Evolutionary conservation across 2,329 filamentous ascomycete genomes (phyloP), one percentile per base, ranked within the genome.

Genomic region (Bisporella sp.): DNA sequence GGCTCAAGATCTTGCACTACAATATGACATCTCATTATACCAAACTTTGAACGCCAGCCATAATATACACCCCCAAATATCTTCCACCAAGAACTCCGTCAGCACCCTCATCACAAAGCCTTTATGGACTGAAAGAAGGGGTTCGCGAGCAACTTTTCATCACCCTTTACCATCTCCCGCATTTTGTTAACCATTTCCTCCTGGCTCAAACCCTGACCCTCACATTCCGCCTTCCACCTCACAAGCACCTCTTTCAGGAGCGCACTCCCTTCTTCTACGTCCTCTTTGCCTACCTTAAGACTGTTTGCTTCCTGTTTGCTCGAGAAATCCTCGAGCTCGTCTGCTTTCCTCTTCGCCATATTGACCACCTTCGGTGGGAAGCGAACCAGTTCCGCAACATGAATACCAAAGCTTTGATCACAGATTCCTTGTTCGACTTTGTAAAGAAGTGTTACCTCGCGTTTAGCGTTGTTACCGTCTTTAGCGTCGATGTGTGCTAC

Each of bases 331-430:
- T 99, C 93, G 35, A 99, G 77, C 74, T 99, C 95, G 68, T 97
- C 93, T 0, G 93, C 93, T 73, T 99, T 99, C 60, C 93, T 82
- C 72, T 95, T 95, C n/a, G 93, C 93, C 95, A 99, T 99, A 57
- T 90, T 89, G 54, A 99, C 87, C 12, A 99, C 95, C 72, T 99
- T 99, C 60, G 89, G 85, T 0, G 93, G 93, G 72, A 99, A 99
- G 42, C 91, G 83, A 21, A 99, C 93, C 5, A 99, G 79, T 71
- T 99, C 93, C 1, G 93, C 93, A 11, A 99, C 95, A 69, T 99
- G 93, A 61, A 99, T 99, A 61, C 93, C 93, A 67, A 99, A 99
- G 52, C 87, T 93, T 71, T 99, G 93, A 68, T 99, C 93, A 65
- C 90, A 96, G 60, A 99, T 86, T 45, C 93, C 93, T 0, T 89